phyloP scores from a whole-genome alignment of 2,329 filamentous ascomycete genomes.

The Neofusicoccum cordaticola region DNA sequence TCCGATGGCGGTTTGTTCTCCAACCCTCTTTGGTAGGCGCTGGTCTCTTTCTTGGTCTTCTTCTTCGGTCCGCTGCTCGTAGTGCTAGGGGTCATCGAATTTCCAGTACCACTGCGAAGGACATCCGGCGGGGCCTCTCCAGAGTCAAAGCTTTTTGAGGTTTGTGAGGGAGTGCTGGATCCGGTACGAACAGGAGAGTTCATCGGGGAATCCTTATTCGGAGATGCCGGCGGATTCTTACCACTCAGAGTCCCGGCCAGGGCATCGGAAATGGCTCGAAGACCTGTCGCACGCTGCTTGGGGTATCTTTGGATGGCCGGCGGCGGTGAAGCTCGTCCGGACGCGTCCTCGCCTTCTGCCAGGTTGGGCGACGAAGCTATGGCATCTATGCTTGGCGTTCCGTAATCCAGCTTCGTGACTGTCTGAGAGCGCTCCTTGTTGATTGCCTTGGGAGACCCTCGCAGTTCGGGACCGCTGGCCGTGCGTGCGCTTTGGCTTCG shows the following conservation, averaged over 20 bases:
- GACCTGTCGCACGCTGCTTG: conserved; percentile 58
- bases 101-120: conserved; percentile 33
- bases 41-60: conserved; percentile 90
- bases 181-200: conserved; percentile 72
- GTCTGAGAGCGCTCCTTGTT: conserved; percentile 43
- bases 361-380: conserved; percentile 39
- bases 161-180: conserved; percentile 64
- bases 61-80: conserved; percentile 25
- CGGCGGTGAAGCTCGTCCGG: conserved; percentile 45
- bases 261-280: conserved; percentile 80
- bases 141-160: conserved; percentile 71
- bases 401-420: conserved; percentile 57
- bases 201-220: conserved; percentile 51
- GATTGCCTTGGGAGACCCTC: conserved; percentile 15
- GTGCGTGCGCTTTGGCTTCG: conserved; percentile 33
- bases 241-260: conserved; percentile 48
- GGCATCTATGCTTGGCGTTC: conserved; percentile 46
- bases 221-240: conserved; percentile 37
- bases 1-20: conserved; percentile 77
- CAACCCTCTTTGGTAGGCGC: conserved; percentile 84
- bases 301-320: conserved; percentile 33
- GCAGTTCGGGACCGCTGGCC: conserved; percentile 50
- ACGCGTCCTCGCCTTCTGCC: conserved; percentile 48
- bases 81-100: conserved; percentile 43
- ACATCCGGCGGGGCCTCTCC: conserved; percentile 52